phyloP scores from a whole-genome alignment of 2,329 filamentous ascomycete genomes.

The Cytospora leucostoma region DNA sequence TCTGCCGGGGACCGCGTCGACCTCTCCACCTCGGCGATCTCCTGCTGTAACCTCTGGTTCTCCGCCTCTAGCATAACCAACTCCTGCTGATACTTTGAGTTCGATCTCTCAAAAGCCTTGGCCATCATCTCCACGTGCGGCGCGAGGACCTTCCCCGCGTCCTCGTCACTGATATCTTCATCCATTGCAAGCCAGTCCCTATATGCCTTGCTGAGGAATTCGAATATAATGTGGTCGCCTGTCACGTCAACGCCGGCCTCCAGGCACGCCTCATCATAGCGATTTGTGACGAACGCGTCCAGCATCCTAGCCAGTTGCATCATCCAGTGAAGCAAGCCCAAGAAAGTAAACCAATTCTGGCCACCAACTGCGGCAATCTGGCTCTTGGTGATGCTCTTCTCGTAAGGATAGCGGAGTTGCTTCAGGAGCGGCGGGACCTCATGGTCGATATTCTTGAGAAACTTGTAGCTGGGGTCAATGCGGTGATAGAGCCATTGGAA shows the following conservation, averaged over 20 bases:
- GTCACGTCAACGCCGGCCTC: conserved; percentile 86
- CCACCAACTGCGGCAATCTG: conserved; percentile 93
- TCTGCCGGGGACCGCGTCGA: conserved; percentile 80
- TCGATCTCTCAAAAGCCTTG: conserved; percentile 79
- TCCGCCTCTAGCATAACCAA: conserved; percentile 85
- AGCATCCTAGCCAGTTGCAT: conserved; percentile 97
- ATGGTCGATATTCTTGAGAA: conserved; percentile 91
- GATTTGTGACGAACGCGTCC: conserved; percentile 74
- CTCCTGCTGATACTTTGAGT: conserved; percentile 81
- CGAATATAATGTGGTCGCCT: conserved; percentile 90
- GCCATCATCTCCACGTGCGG: conserved; percentile 91
- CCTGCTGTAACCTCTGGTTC: conserved; percentile 75
- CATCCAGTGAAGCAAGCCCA: conserved; percentile 96
- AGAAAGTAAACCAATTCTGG: conserved; percentile 94
- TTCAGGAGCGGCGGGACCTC: conserved; percentile 92
- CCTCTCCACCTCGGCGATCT: conserved; percentile 89
- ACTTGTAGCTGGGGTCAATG: conserved; percentile 90
- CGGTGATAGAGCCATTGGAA: conserved; percentile 98
- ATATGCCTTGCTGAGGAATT: conserved; percentile 88
- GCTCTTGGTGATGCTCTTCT: conserved; percentile 94
- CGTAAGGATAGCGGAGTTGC: conserved; percentile 91
- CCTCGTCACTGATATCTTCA: conserved; percentile 84
- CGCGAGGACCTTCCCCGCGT: conserved; percentile 73
- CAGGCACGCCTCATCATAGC: conserved; percentile 86
- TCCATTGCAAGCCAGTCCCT: conserved; percentile 92